These are phyloP conservation scores for Lenwebbia sp. DNA, from an alignment of 345 rosid genomes.

Conservation along the genomic window DNA sequence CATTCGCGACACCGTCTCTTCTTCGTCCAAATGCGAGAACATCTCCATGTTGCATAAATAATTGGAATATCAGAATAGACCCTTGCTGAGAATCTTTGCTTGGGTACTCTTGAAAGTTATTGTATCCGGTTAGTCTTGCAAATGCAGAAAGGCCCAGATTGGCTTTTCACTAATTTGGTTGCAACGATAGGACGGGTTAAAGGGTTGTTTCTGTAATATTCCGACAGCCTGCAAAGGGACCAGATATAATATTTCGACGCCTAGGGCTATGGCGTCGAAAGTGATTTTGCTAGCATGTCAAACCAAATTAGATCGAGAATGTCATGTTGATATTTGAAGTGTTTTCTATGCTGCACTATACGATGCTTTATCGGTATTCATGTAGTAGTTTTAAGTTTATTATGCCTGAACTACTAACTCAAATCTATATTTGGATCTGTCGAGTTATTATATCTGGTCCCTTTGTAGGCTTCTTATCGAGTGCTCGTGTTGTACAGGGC, in stretches of 20 bases:
- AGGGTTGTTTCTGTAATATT: neutral
- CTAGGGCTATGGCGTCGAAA: neutral
- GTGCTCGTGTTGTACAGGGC: constrained; percentile 25
- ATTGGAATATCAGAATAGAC: too few species aligned
- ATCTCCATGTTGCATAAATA: neutral
- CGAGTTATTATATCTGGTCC: neutral
- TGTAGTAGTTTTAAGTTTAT: neutral
- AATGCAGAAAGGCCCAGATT: neutral
- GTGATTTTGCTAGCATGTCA: neutral
- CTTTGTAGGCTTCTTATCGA: neutral
- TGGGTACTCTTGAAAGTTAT: neutral
- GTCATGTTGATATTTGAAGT: neutral
- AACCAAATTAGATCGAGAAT: neutral
- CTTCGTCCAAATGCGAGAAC: neutral
- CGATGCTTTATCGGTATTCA: neutral
- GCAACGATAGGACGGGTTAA: neutral
- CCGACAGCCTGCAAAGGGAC: too few species aligned
- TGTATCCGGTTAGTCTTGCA: neutral
- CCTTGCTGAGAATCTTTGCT: neutral
- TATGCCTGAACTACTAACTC: neutral
- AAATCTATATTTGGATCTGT: neutral
- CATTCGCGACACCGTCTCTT: too few species aligned
- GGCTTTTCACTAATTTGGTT: neutral
- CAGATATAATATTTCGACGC: too few species aligned
- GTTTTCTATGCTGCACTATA: neutral